Evolutionary conservation across 2,329 filamentous ascomycete species (phyloP).

Genomic region (Parastagonospora nodorum): DNA sequence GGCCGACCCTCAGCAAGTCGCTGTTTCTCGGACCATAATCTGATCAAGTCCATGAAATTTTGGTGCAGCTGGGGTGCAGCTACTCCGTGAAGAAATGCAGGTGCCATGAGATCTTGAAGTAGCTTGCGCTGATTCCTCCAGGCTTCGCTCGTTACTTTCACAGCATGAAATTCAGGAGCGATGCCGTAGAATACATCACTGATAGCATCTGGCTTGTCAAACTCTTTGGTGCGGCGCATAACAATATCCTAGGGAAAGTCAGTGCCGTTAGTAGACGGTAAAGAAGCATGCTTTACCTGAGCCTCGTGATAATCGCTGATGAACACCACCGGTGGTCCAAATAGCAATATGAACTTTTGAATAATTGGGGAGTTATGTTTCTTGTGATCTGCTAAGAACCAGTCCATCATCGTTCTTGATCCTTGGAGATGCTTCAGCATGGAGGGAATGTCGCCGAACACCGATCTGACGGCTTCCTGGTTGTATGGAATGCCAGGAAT

Average conservation of each 20-base stretch:
- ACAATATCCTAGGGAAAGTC: slow-evolving; percentile 30
- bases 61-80: slow-evolving; percentile 44
- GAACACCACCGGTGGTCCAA: slow-evolving; percentile 51
- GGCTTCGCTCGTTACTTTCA: slow-evolving; percentile 32
- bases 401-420: slow-evolving; percentile 4
- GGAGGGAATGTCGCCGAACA: slow-evolving; percentile 52
- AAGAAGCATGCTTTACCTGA: slow-evolving; percentile 39
- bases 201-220: slow-evolving; percentile 48
- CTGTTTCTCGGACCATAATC: slow-evolving; percentile 44
- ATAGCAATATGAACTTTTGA: slow-evolving; percentile 56
- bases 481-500: slow-evolving; percentile 56
- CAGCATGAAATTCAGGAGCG: slow-evolving; percentile 42
- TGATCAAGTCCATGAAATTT: slow-evolving; percentile 34
- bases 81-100: slow-evolving; percentile 41
- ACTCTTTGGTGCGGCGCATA: slow-evolving; percentile 53
- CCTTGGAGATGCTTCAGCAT: slow-evolving; percentile 40
- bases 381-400: slow-evolving; percentile 7
- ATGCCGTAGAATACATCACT: slow-evolving; percentile 42
- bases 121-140: slow-evolving; percentile 45
- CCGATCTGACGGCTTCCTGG: slow-evolving; percentile 33
- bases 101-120: slow-evolving; percentile 48
- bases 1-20: slow-evolving; percentile 37
- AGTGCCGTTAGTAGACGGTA: neutral
- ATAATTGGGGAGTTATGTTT: slow-evolving; percentile 24
- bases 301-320: slow-evolving; percentile 51